A percentile compares a stretch with the other conserved stretches of the same genome.
These are phyloP conservation scores for Aspergillus heteromorphus DNA, from an alignment of 495 filamentous ascomycete genomes.

Conservation along the genomic window DNA sequence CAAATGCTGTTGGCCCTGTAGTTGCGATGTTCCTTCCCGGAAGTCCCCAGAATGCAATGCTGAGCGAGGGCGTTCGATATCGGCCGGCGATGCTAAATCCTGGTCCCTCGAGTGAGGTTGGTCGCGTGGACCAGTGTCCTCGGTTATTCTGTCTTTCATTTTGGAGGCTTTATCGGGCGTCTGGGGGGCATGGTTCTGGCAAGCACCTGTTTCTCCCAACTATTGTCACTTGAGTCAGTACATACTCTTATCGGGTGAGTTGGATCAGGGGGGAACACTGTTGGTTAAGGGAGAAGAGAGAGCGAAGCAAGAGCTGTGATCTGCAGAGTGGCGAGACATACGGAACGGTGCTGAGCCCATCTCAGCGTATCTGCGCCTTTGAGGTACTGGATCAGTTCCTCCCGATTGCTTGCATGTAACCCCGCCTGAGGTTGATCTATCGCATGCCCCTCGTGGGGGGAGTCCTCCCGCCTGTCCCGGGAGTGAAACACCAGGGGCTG, in stretches of 20 bases:
- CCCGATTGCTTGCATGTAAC: conserved; percentile 49
- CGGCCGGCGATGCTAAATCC: conserved; percentile 35
- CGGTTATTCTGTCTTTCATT: conserved; percentile 5
- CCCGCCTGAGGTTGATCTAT: conserved; percentile 11
- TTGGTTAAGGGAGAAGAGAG: neutral
- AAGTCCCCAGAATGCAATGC: conserved; percentile 90
- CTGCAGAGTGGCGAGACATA: conserved; percentile 35
- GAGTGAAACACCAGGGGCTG: conserved; percentile 1
- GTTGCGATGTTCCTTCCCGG: conserved; percentile 49
- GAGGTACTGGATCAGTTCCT: conserved; percentile 76
- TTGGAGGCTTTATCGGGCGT: conserved; percentile 6
- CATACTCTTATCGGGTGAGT: neutral
- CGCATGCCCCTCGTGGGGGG: neutral
- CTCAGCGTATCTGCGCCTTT: conserved; percentile 75
- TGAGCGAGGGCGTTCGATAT: conserved; percentile 79
- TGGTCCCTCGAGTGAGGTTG: conserved; percentile 6
- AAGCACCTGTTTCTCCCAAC: conserved; percentile 11
- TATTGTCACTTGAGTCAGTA: conserved; percentile 6
- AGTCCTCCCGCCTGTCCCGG: conserved; percentile 3
- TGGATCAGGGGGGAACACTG: neutral
- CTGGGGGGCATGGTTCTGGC: conserved; percentile 5
- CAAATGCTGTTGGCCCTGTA: conserved; percentile 17
- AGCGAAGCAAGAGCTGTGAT: neutral
- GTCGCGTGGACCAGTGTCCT: conserved; percentile 3
- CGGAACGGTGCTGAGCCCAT: conserved; percentile 64